Evolutionary conservation across 2,329 filamentous ascomycete genomes (phyloP), one percentile per base, ranked within the genome.

Genomic region (Fusarium metavorans): DNA sequence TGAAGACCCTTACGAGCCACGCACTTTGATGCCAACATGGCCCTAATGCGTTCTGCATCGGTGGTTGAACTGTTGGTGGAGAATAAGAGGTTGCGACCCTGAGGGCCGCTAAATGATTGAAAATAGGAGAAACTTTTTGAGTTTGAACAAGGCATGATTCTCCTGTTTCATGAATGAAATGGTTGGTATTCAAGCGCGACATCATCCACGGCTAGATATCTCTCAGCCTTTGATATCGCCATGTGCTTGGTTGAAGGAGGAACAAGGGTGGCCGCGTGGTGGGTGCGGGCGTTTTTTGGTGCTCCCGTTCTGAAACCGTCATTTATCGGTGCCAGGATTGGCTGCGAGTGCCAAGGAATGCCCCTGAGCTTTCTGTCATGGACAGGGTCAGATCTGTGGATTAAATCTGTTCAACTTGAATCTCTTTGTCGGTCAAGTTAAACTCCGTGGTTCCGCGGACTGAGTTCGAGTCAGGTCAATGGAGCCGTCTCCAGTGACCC

Each of bases 231-330:
- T 64, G 52, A 62, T 64, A 63, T 70, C 50, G 63, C 41, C 50
- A 61, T 63, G 67, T 54, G 50, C 50, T 30, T 30, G 16, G 25
- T 13, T 9, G 3, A 6, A 43, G n/a, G 16, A 35, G 34, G 14
- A 35, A 43, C 39, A 43, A 43, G 48, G 48, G 18, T 52, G 48
- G 48, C 25, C 45, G 45, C 25, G 18, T 60, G 70, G 71, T 68
- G 71, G 66, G 20, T 77, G 76, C 72, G 76, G 76, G 76, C 76
- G 76, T 73, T 72, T 72, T 43, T 45, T 52, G 32, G 68, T 63
- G 59, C 63, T 59, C 45, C 67, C 60, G 60, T 62, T 72, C 61
- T 71, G 64, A 74, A 75, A 74, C 62, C 45, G 64, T 66, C 67
- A 66, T 66, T 76, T 61, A 37, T 54, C 25, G 50, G 57, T 13